Conservation (phyloP, 2,329 filamentous ascomycete species). For the Lecanicillium sp. region DNA sequence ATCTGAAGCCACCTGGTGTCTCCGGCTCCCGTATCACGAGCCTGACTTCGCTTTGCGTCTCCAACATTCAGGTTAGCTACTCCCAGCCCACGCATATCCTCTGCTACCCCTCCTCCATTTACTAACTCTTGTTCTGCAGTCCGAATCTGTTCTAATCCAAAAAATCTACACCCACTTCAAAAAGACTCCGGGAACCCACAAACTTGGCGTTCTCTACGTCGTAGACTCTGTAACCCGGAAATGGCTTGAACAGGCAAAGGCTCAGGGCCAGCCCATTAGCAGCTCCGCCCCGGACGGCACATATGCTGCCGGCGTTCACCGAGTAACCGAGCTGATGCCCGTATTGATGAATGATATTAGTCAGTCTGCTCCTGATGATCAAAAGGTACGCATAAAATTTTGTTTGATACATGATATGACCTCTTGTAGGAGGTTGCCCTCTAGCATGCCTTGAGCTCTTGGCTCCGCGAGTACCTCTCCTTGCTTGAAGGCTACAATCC, state of each 20-base stretch:
- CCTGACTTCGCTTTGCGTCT: conserved; percentile 80
- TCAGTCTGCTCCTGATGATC: conserved; percentile 77
- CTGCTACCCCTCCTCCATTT: background rate
- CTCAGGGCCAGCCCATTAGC: conserved; percentile 73
- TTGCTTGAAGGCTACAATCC: too few species aligned
- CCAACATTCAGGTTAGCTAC: conserved; percentile 72
- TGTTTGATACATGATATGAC: too few species aligned
- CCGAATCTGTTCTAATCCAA: conserved; percentile 88
- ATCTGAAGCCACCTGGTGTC: conserved; percentile 86
- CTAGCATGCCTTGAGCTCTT: too few species aligned
- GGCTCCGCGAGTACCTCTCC: too few species aligned
- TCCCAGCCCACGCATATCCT: background rate
- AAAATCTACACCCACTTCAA: conserved; percentile 97
- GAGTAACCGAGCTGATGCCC: conserved; percentile 91
- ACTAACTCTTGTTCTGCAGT: conserved; percentile 42
- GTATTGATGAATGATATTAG: conserved; percentile 93
- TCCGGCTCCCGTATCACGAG: conserved; percentile 85
- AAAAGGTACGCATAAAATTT: conserved; percentile 73
- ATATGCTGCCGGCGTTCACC: conserved; percentile 88
- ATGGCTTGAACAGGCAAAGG: conserved; percentile 94
- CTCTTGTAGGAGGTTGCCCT: conserved; percentile 14
- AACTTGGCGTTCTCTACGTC: conserved; percentile 97
- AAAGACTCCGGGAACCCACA: conserved; percentile 88
- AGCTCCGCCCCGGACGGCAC: conserved; percentile 81
- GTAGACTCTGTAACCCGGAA: conserved; percentile 99